Evolutionary conservation across 2,329 filamentous ascomycete genomes (phyloP).

Genomic region (Talaromyces sp.): DNA sequence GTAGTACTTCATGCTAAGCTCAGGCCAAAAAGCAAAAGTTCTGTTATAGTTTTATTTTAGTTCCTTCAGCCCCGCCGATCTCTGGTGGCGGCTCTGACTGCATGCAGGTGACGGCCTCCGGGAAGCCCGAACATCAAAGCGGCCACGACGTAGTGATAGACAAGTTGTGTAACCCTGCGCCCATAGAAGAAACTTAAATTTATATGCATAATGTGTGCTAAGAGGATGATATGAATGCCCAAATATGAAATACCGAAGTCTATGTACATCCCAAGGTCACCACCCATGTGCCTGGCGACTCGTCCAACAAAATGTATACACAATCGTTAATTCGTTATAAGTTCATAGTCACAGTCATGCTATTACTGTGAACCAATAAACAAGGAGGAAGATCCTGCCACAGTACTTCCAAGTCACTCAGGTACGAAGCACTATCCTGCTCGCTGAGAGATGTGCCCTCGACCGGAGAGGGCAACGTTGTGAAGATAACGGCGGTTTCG

Average conservation of each 20-base stretch:
- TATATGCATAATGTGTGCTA: too few relatives aligned
- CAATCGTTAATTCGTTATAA: slow-evolving; percentile 31
- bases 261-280: too few relatives aligned
- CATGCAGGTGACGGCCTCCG: slow-evolving; percentile 5
- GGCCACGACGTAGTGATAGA: not conserved
- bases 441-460: slow-evolving; percentile 75
- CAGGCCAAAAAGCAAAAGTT: not conserved
- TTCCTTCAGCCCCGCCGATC: slow-evolving; percentile 15
- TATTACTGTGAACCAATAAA: slow-evolving; percentile 81
- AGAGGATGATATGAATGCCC: too few relatives aligned
- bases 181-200: too few relatives aligned
- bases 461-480: slow-evolving; percentile 77
- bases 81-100: slow-evolving; percentile 9
- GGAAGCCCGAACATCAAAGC: not conserved
- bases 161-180: not conserved
- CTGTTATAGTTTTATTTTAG: not conserved
- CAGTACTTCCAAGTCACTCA: slow-evolving; percentile 76
- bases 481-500: slow-evolving; percentile 78
- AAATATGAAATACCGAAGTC: too few relatives aligned
- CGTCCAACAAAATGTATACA: slow-evolving; percentile 3
- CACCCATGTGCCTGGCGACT: too few relatives aligned
- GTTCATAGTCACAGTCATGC: slow-evolving; percentile 75
- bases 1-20: not conserved
- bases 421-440: slow-evolving; percentile 70
- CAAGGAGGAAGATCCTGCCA: slow-evolving; percentile 76